Evolutionary conservation across 2,329 filamentous ascomycete genomes (phyloP), one percentile per base, ranked within the genome.

Genomic region (Lasiodiplodia sp.): DNA sequence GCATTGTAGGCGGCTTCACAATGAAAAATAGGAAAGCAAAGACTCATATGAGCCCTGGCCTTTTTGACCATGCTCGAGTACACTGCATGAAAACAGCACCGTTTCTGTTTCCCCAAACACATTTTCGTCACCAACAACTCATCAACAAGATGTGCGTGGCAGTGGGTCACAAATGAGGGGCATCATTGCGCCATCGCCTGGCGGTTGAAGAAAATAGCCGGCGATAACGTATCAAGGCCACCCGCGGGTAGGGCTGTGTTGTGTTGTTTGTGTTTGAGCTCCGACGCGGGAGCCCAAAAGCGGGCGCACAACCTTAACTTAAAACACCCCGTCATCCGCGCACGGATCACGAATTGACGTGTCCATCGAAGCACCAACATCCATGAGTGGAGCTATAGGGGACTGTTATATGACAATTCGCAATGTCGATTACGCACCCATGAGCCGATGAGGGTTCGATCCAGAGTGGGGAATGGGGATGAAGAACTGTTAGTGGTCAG

Each of bases 261-360:
- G 28, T 47, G 44, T 47, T 47, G 44, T 47, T 47, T 21, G 44
- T 11, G 44, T 47, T 21, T n/a, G 44, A 47, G 44, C 5, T 10
- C n/a, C 18, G 44, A 47, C 44, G 44, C 18, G 44, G 18, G 18
- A 28, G 58, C 25, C 40, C 40, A 51, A 51, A 28, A n/a, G 57
- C 56, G 23, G 56, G 40, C 8, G 23, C 14, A 11, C 18, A 63
- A 63, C 58, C 58, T 63, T 63, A 63, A 63, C 58, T 37, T 18
- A 63, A 63, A 63, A 63, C 58, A 63, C 58, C 18, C 18, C 53
- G 53, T 56, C 53, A 56, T 38, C 31, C 7, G 25, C 18, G 53
- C 28, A 28, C 44, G 44, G 44, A 47, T 47, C 44, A 11, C n/a
- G 44, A 3, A 21, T 47, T 21, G 44, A 47, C 44, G 44, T 47